Conservation (phyloP, 1,284 basidiomycete genomes). For the Cystobasidium pallidum region DNA sequence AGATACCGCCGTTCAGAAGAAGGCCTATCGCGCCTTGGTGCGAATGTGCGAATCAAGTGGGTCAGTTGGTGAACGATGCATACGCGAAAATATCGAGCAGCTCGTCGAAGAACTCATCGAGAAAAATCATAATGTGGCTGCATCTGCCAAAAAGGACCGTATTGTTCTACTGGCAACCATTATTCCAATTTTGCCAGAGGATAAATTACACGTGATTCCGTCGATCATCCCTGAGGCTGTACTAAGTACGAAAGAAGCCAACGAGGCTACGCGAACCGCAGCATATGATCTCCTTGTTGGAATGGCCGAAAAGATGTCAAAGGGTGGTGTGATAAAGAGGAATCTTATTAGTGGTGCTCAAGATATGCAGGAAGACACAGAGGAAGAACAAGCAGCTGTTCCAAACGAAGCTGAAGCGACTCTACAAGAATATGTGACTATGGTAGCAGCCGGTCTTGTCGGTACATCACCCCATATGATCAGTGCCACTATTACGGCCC, state of each 20-base stretch:
- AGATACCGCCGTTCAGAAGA: conserved; percentile 92
- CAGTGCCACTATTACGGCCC: conserved; percentile 90
- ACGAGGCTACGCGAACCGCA: conserved; percentile 83
- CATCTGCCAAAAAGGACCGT: conserved; percentile 93
- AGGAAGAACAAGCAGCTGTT: conserved; percentile 35
- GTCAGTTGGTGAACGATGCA: conserved; percentile 60
- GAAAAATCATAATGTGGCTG: conserved; percentile 66
- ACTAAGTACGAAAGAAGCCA: conserved; percentile 96
- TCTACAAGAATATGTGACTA: conserved; percentile 92
- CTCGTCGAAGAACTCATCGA: conserved; percentile 62
- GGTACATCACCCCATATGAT: conserved; percentile 97
- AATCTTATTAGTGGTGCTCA: conserved; percentile 79
- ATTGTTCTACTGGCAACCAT: conserved; percentile 75
- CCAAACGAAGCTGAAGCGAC: conserved; percentile 65
- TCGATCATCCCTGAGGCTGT: conserved; percentile 92
- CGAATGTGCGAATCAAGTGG: conserved; percentile 65
- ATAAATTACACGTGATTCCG: conserved; percentile 80
- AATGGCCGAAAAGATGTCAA: conserved; percentile 90
- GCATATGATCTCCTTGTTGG: conserved; percentile 89
- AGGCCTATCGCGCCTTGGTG: conserved; percentile 85
- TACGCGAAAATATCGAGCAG: conserved; percentile 61
- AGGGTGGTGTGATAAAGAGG: conserved; percentile 79
- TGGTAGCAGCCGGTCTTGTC: conserved; percentile 93
- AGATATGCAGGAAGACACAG: conserved; percentile 58
- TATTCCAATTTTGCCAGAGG: conserved; percentile 70